Evolutionary conservation across 1,284 basidiomycete genomes (phyloP), one percentile per base, ranked within the genome.

Genomic region (Sporisorium exsertum): DNA sequence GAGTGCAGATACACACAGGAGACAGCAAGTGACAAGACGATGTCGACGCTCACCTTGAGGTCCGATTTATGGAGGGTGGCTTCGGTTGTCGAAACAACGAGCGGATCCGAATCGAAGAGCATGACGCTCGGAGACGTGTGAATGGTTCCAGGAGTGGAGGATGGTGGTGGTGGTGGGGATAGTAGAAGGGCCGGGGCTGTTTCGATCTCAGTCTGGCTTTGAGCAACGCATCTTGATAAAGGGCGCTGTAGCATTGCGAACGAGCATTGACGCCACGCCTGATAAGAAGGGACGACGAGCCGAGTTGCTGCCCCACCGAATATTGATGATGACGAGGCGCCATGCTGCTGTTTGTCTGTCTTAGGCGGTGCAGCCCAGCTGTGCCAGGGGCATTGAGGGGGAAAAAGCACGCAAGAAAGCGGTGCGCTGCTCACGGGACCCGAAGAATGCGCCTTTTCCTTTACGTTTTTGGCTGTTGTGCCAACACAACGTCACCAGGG

Each of bases 21-120:
- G n/a, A 8, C 33, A 29, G 6, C 22, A n/a, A 29, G 33, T 10
- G 16, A 22, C 0, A 6, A 42, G 32, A 2, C 15, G 9, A 5
- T 35, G 26, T 22, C 10, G 29, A 27, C 5, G 57, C 66, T 63
- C 24, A 74, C 72, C 47, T 74, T 55, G 47, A 74, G 51, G 29
- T 74, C 72, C 5, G 65, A 69, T 52, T 63, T 64, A 49, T 74
- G 66, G 8, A 74, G 42, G 37, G 62, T 69, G 18, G 72, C 72
- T 29, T 69, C 52, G 42, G 55, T 52, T 40, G 72, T 74, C 26
- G 66, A 69, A 5, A 74, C 58, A 27, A 74, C 56, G 42, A 74
- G 58, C 5, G 65, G 51, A 29, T 74, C 58, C 6, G 63, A 46
- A 13, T 67, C 61, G 33, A 60, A 51, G 22, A 46, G 20, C 55